Evolutionary conservation across 2,329 filamentous ascomycete species (phyloP), one percentile per base, ranked within the genome.

Genomic region (Aspergillus sp.): DNA sequence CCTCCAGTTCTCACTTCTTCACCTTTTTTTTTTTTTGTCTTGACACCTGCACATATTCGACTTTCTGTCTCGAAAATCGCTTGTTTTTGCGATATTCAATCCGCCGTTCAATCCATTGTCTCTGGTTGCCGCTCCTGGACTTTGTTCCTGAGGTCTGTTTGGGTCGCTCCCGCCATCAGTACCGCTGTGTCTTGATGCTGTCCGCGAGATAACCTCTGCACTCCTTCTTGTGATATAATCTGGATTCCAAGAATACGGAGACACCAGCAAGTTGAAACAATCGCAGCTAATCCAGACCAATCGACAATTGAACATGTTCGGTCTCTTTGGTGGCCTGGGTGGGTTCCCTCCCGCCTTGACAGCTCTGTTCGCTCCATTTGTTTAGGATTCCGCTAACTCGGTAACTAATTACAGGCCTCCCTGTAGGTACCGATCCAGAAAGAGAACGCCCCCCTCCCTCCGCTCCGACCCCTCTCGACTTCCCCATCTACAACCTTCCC

Each of bases 381-480:
- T 32, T 25, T 41, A 30, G 46, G n/a, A 27, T 30, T 30, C 25
- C 3, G 25, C 37, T 39, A 39, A 39, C 37, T 19, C 7, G 4
- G 10, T 30, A 30, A 30, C 25, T 35, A 43, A 41, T 45, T 54
- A 32, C 43, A 69, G 66, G 59, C 47, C 46, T 63, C 43, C 55
- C 65, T 17, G 53, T 65, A 42, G 57, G 53, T 35, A 58, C 64
- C 45, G 63, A 68, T 22, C 59, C 62, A 19, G 63, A 70, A 39
- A 68, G 66, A 53, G 71, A 73, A 57, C 72, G 77, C 51, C 57
- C 63, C 39, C 74, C 77, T 35, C 78, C 78, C 41, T 61, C 74
- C 30, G 62, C 62, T 49, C 72, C 78, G 30, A 76, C 72, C 22
- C 71, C 72, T 17, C 66, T 80, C 42, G 75, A 75, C 46, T 80